Base-by-base conservation (phyloP, 2,329 filamentous ascomycete species). In the Colletotrichum sp. region DNA sequence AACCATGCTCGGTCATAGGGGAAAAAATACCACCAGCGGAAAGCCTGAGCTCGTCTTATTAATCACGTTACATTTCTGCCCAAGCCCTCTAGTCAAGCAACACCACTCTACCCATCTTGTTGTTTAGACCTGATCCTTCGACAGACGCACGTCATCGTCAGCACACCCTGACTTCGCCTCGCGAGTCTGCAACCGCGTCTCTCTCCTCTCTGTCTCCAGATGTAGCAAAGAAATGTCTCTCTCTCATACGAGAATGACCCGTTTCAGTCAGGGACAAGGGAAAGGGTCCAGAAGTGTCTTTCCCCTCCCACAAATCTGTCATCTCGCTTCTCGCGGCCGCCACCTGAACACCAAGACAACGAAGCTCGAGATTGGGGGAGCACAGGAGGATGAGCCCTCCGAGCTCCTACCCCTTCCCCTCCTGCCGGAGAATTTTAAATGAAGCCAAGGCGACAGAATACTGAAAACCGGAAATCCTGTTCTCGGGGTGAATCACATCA, bases 101-200 rank as follows among this genome's bases (percentile, higher is more conserved):
- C n/a, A 3, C n/a, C 1, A 52, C 10, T 52, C 1, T 22, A 1
- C 6, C n/a, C 10, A 52, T 52, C 2, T 52, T 1, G 0, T 52
- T 8, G 10, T 22, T 52, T 22, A 52, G n/a, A 1, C 44, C n/a
- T 13, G 44, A 52, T 52, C n/a, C n/a, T 52, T 52, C n/a, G 44
- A 52, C 44, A 52, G 10, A 13, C 3, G 13, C 2, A 52, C 44
- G 44, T 22, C 44, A n/a, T 52, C 44, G n/a, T 22, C 3, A 24
- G 44, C 44, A 0, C n/a, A 1, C n/a, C 44, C n/a, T 24, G 10
- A 52, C n/a, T 22, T 52, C 10, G 44, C 44, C 44, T 52, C 12
- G 9, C 18, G 18, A 22, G n/a, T 52, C 4, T 52, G n/a, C 44
- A 52, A 52, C 1, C n/a, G n/a, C n/a, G 1, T 44, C 44, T 24